A percentile compares a stretch with the other conserved stretches of the same genome.
These are phyloP conservation scores for Sophora flavescens DNA, from an alignment of 306 rosid species.

Conservation along the genomic window DNA sequence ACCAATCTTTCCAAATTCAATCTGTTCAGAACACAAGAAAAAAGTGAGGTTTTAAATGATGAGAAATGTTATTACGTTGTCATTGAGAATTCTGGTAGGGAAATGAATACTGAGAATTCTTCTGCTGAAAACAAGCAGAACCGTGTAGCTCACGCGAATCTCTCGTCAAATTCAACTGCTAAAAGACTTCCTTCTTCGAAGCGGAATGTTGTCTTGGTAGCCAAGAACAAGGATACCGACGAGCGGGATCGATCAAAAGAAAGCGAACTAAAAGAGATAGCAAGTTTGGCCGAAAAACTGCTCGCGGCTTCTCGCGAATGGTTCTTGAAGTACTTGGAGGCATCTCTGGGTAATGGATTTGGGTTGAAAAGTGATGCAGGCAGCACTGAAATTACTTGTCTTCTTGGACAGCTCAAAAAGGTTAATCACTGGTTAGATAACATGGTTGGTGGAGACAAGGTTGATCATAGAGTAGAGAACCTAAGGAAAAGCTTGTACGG, in stretches of 20 bases:
- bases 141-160: constrained; percentile 42
- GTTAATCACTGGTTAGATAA: constrained; percentile 77
- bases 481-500: constrained; percentile 59
- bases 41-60: constrained; percentile 44
- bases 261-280: constrained; percentile 53
- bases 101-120: constrained; percentile 38
- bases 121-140: constrained; percentile 49
- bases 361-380: constrained; percentile 54
- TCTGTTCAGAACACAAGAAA: constrained; percentile 52
- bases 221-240: constrained; percentile 46
- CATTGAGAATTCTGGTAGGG: constrained; percentile 44
- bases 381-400: constrained; percentile 50
- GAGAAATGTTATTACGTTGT: constrained; percentile 55
- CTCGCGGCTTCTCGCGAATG: constrained; percentile 65
- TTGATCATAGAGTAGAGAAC: constrained; percentile 59
- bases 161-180: constrained; percentile 38
- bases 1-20: constrained; percentile 70
- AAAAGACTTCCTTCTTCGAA: constrained; percentile 47
- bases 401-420: constrained; percentile 69
- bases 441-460: constrained; percentile 44
- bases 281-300: constrained; percentile 59
- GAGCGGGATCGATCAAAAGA: constrained; percentile 49
- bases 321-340: constrained; percentile 77
- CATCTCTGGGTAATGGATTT: constrained; percentile 49
- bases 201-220: constrained; percentile 38